Conservation (phyloP, 129 eudicot genomes). For the Lonicera japonica region DNA sequence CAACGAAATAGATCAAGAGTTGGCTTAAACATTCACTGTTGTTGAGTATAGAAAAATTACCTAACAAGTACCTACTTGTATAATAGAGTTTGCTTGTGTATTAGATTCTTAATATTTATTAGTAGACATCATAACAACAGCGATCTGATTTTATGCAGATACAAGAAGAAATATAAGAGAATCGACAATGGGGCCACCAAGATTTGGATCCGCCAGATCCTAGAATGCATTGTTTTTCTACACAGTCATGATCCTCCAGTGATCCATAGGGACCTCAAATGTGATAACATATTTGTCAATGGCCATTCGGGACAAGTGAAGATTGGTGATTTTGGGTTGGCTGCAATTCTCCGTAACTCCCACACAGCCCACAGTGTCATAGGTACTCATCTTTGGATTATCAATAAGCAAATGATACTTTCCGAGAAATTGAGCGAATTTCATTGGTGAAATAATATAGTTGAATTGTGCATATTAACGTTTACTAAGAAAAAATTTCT, state of each 20-base stretch:
- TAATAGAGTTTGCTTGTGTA: no score
- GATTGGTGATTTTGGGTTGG: conserved; percentile 93
- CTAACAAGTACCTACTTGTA: no score
- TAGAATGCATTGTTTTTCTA: conserved; percentile 63
- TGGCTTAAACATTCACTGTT: no score
- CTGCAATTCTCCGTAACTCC: conserved; percentile 71
- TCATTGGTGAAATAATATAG: no score
- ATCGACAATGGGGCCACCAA: conserved; percentile 67
- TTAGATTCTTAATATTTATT: no score
- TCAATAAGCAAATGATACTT: no score
- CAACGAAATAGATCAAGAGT: no score
- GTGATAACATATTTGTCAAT: conserved; percentile 78
- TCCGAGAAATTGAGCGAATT: no score
- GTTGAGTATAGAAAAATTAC: no score
- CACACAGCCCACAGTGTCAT: conserved; percentile 75
- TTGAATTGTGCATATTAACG: no score
- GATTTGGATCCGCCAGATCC: conserved; percentile 82
- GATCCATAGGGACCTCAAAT: conserved; percentile 81
- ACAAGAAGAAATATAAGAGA: conserved; percentile 58
- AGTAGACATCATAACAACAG: no score
- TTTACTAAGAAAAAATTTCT: background rate
- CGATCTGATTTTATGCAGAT: conserved; percentile 32
- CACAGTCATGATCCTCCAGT: conserved; percentile 86
- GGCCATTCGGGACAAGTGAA: conserved; percentile 90
- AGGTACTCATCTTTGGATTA: conserved; percentile 41